Evolutionary conservation across 2,329 filamentous ascomycete genomes (phyloP).

Genomic region (Chaetomiaceae sp.): DNA sequence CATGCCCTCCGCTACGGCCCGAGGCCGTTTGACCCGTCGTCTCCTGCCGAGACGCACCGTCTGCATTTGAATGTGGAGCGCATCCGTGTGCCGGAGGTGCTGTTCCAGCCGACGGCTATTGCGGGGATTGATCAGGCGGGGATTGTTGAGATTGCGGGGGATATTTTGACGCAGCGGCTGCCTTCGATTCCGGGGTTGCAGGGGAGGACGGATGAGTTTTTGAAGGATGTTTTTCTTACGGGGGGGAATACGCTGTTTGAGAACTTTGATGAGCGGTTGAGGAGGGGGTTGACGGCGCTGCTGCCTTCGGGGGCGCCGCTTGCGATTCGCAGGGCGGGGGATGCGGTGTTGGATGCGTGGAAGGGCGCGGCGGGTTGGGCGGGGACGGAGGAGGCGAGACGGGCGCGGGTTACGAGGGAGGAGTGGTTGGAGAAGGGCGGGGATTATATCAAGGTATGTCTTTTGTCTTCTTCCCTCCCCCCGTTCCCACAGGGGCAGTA

Average conservation of each 20-base stretch:
- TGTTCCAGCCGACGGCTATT: conserved; percentile 81
- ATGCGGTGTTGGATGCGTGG: conserved; percentile 87
- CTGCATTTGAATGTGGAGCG: conserved; percentile 95
- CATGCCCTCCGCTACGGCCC: conserved; percentile 89
- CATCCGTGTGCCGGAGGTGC: conserved; percentile 87
- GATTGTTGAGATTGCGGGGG: conserved; percentile 84
- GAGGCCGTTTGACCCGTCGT: conserved; percentile 76
- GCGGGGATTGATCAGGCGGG: conserved; percentile 91
- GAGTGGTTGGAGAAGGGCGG: conserved; percentile 90
- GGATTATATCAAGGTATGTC: conserved; percentile 79
- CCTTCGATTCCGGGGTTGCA: conserved; percentile 39
- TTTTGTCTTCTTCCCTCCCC: conserved; percentile 4
- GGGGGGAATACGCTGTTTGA: conserved; percentile 87
- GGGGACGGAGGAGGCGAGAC: conserved; percentile 53
- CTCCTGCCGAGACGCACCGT: conserved; percentile 76
- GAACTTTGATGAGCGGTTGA: conserved; percentile 79
- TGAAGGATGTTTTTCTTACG: conserved; percentile 87
- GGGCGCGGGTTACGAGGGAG: conserved; percentile 66
- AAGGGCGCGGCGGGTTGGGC: conserved; percentile 87
- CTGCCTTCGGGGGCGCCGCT: conserved; percentile 66
- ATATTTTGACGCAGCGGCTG: conserved; percentile 82
- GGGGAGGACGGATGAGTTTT: conserved; percentile 57
- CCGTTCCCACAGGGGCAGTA: too few species aligned
- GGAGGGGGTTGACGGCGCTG: conserved; percentile 65
- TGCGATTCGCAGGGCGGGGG: conserved; percentile 65